Percentiles rank a stretch among this genome's conserved stretches.
These are phyloP conservation scores for Corymbia maculata DNA, from an alignment of 345 rosid species.

Conservation along the genomic window DNA sequence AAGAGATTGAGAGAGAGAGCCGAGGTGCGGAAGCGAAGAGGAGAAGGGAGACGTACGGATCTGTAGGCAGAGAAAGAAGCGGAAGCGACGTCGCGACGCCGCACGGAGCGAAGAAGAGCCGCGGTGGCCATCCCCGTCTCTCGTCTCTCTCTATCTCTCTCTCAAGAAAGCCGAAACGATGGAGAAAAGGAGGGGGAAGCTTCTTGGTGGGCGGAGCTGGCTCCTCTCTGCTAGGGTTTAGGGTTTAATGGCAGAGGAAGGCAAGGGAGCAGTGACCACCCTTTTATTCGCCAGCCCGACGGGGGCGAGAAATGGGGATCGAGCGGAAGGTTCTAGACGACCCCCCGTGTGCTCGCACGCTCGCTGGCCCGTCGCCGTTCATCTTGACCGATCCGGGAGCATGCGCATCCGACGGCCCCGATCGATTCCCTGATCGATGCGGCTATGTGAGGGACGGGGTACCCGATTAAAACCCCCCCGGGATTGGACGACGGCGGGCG, in stretches of 20 bases:
- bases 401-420: background rate
- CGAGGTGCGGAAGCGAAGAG: background rate
- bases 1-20: background rate
- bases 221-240: background rate
- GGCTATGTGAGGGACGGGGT: background rate
- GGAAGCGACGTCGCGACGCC: conserved; percentile 58
- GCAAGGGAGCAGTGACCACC: background rate
- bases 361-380: background rate
- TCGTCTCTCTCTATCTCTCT: background rate
- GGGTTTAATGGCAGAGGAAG: background rate
- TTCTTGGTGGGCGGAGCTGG: background rate
- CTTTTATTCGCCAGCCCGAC: background rate
- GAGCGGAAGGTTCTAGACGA: background rate
- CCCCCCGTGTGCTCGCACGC: background rate
- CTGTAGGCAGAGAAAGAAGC: conserved; percentile 48
- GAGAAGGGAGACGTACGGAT: conserved; percentile 32
- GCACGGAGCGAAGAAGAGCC: conserved; percentile 50
- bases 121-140: conserved; percentile 46
- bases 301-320: background rate
- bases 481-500: background rate
- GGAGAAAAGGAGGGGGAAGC: background rate
- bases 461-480: background rate
- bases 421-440: background rate
- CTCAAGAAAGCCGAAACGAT: background rate
- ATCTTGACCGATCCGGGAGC: background rate